These are phyloP conservation scores for Gossypium turneri DNA, from an alignment of 345 rosid species.

Conservation along the genomic window DNA sequence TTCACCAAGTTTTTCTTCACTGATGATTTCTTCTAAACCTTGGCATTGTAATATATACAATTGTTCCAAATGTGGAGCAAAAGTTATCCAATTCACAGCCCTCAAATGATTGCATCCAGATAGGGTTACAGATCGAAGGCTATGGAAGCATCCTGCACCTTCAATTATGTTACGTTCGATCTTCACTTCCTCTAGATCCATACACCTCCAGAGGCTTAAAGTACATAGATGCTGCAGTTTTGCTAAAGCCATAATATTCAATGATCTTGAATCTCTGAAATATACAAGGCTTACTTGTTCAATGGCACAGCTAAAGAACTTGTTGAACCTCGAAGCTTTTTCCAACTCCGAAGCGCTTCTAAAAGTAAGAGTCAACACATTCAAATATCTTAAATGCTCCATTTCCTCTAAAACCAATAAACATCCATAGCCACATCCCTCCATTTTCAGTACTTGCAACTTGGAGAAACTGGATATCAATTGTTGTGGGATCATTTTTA, in stretches of 20 bases:
- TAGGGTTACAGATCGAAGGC: not conserved
- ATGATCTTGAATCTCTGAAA: not conserved
- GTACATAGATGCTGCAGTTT: not conserved
- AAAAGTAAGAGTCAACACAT: not conserved
- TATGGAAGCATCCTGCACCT: not conserved
- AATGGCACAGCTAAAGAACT: not conserved
- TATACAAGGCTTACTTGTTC: not conserved
- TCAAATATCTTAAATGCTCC: not conserved
- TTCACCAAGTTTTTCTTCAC: not conserved
- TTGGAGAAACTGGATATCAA: not conserved
- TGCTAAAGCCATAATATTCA: not conserved
- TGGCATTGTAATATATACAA: rapidly evolving
- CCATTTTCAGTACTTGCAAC: not conserved
- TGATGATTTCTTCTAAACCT: not conserved
- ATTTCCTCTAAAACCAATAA: not conserved
- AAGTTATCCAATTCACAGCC: not conserved
- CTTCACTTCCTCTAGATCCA: not conserved
- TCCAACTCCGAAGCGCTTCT: not conserved
- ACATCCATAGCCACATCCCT: not conserved
- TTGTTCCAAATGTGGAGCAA: not conserved
- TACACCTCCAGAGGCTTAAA: rapidly evolving
- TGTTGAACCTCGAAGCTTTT: not conserved
- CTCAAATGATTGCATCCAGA: not conserved
- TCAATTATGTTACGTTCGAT: not conserved
- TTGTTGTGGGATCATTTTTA: not conserved